A percentile compares a stretch with the other conserved stretches of the same genome.
phyloP scores from a whole-genome alignment of 345 rosid genomes.

The Laguncularia racemosa region DNA sequence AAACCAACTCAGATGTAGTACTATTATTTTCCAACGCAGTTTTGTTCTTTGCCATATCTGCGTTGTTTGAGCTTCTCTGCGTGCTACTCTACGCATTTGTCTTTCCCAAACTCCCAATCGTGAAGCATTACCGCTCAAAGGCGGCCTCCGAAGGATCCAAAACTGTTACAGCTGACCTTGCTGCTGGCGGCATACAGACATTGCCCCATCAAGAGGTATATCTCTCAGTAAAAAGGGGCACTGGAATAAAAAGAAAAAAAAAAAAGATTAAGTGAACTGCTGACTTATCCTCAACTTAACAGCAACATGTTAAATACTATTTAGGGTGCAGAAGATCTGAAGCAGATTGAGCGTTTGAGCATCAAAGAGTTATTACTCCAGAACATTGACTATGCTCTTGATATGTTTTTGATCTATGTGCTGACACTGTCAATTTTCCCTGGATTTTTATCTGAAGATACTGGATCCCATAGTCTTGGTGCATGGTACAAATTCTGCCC shows the following conservation, averaged over 20 bases:
- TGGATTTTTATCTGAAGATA: slow-evolving; percentile 75
- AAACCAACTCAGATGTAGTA: background rate
- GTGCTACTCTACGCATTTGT: slow-evolving; percentile 47
- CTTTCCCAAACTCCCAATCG: slow-evolving; percentile 68
- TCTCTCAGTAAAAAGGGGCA: background rate
- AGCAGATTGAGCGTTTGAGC: slow-evolving; percentile 29
- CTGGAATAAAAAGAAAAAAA: no score
- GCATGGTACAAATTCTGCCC: slow-evolving; percentile 32
- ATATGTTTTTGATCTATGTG: slow-evolving; percentile 47
- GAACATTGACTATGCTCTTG: slow-evolving; percentile 58
- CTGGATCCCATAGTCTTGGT: slow-evolving; percentile 65
- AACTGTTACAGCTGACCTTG: slow-evolving; percentile 70
- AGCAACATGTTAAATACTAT: background rate
- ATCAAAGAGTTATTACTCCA: slow-evolving; percentile 34
- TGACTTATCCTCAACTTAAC: background rate
- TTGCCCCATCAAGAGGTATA: slow-evolving; percentile 16
- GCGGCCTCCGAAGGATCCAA: slow-evolving; percentile 87
- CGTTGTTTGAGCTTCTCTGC: slow-evolving; percentile 59
- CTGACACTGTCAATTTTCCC: slow-evolving; percentile 76
- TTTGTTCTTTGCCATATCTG: slow-evolving; percentile 50
- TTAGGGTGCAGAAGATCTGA: slow-evolving; percentile 28
- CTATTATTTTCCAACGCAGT: slow-evolving; percentile 21
- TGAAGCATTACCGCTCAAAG: slow-evolving; percentile 70
- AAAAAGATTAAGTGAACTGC: background rate
- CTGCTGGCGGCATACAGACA: slow-evolving; percentile 60